Percentiles rank a stretch among this genome's conserved stretches.
phyloP scores from a whole-genome alignment of 2,329 filamentous ascomycete species.

The Ampelomyces quisqualis region DNA sequence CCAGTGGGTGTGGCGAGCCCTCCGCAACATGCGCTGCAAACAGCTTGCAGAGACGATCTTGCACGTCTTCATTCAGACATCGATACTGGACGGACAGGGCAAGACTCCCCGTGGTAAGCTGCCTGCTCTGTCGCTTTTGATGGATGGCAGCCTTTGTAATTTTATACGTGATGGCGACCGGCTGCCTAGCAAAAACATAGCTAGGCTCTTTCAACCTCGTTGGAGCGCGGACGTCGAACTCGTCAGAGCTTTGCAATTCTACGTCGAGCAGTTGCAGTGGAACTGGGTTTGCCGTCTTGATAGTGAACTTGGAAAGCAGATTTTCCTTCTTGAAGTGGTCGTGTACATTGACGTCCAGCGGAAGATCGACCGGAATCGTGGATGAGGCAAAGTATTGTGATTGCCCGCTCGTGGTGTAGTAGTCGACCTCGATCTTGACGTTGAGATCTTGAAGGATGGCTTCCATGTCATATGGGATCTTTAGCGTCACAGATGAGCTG shows the following conservation, averaged over 20 bases:
- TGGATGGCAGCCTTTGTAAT: conserved; percentile 59
- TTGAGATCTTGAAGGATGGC: conserved; percentile 70
- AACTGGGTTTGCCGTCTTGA: conserved; percentile 74
- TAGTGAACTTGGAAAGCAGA: conserved; percentile 86
- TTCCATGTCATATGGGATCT: conserved; percentile 81
- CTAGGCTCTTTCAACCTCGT: conserved; percentile 48
- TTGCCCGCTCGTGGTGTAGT: conserved; percentile 65
- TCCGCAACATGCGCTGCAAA: conserved; percentile 52
- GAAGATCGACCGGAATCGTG: conserved; percentile 70
- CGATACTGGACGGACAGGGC: conserved; percentile 74
- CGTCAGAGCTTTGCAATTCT: conserved; percentile 67
- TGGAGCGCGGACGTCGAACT: conserved; percentile 65
- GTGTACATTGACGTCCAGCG: conserved; percentile 92
- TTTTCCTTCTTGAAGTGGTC: conserved; percentile 85
- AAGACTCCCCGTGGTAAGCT: conserved; percentile 47
- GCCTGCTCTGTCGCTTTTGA: conserved; percentile 21
- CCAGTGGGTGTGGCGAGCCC: conserved; percentile 51
- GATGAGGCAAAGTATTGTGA: conserved; percentile 65
- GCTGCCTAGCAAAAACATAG: conserved; percentile 76
- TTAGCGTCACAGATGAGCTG: conserved; percentile 57
- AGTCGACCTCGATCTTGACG: conserved; percentile 73
- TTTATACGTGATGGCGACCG: conserved; percentile 77
- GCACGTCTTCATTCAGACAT: conserved; percentile 72
- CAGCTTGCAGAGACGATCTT: conserved; percentile 48
- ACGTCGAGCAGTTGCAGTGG: conserved; percentile 75